phyloP scores from a whole-genome alignment of 78 protist genomes.

The Dictyostelium purpureum region DNA sequence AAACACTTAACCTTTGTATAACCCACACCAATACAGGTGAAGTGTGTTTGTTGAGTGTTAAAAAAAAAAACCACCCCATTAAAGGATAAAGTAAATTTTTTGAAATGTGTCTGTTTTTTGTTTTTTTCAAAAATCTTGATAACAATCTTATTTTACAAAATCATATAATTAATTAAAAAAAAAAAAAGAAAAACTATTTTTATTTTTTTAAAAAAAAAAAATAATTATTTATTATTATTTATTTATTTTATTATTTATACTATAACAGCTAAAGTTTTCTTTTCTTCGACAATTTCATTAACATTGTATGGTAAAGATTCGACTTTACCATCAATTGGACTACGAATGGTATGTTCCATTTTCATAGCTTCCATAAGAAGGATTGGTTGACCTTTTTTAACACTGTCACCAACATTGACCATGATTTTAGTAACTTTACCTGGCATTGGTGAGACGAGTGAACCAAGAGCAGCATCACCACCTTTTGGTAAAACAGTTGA shows the following conservation, averaged over 20 bases:
- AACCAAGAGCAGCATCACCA: slow-evolving; percentile 46
- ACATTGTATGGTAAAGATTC: slow-evolving; percentile 77
- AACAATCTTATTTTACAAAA: background rate
- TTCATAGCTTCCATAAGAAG: slow-evolving; percentile 85
- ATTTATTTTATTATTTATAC: background rate
- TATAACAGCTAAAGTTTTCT: slow-evolving; percentile 57
- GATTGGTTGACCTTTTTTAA: slow-evolving; percentile 74
- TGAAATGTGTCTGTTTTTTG: background rate
- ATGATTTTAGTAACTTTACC: slow-evolving; percentile 76
- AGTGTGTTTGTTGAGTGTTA: background rate
- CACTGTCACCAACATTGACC: slow-evolving; percentile 71
- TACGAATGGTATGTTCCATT: slow-evolving; percentile 86
- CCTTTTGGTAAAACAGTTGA: slow-evolving; percentile 12
- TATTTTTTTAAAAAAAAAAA: too few relatives aligned
- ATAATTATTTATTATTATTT: too few relatives aligned
- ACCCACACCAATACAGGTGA: background rate
- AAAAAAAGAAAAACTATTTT: too few relatives aligned
- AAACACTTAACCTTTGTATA: too few relatives aligned
- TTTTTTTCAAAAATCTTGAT: background rate
- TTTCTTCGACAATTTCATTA: slow-evolving; percentile 81
- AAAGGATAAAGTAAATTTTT: background rate
- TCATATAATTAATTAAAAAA: too few relatives aligned
- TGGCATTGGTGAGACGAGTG: slow-evolving; percentile 84
- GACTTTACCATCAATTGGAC: slow-evolving; percentile 78
- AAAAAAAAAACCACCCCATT: background rate